Percentiles rank a stretch among this genome's conserved stretches.
Evolutionary conservation across 306 rosid genomes (phyloP).

Genomic region (Acacia confusa): DNA sequence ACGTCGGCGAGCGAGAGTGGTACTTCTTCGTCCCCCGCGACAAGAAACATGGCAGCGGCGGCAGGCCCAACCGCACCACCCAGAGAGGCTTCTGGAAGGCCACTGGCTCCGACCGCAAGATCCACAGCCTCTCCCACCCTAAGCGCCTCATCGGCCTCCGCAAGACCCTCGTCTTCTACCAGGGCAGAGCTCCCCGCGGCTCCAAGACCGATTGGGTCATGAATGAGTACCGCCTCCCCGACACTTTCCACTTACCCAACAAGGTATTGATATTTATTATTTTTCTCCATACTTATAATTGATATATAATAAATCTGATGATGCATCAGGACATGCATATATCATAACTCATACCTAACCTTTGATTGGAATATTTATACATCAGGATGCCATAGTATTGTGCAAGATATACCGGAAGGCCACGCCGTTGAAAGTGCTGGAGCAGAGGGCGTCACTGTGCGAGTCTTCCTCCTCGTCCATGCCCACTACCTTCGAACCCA

Average conservation of each 20-base stretch:
- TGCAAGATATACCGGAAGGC: conserved; percentile 96
- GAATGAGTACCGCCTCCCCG: conserved; percentile 96
- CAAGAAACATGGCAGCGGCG: conserved; percentile 81
- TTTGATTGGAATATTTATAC: neutral
- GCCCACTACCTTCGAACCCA: neutral
- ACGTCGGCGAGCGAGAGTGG: conserved; percentile 96
- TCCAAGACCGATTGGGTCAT: conserved; percentile 94
- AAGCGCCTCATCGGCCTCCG: conserved; percentile 77
- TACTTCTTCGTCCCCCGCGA: conserved; percentile 98
- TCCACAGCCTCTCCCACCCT: conserved; percentile 61
- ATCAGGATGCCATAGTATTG: conserved; percentile 67
- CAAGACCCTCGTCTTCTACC: conserved; percentile 89
- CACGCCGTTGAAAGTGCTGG: conserved; percentile 90
- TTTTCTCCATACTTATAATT: no score
- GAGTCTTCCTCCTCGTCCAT: conserved; percentile 61
- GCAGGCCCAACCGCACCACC: conserved; percentile 93
- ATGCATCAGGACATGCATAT: no score
- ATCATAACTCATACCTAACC: no score
- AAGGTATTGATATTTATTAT: neutral
- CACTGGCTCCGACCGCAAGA: conserved; percentile 87
- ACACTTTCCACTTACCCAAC: conserved; percentile 48
- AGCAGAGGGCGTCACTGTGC: conserved; percentile 70
- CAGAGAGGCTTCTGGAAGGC: conserved; percentile 95
- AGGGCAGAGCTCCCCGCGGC: conserved; percentile 88
- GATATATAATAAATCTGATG: no score